Percentiles rank a stretch among this genome's conserved stretches.
Conservation (phyloP, 2,329 filamentous ascomycete species). For the Thelonectria discophora region DNA sequence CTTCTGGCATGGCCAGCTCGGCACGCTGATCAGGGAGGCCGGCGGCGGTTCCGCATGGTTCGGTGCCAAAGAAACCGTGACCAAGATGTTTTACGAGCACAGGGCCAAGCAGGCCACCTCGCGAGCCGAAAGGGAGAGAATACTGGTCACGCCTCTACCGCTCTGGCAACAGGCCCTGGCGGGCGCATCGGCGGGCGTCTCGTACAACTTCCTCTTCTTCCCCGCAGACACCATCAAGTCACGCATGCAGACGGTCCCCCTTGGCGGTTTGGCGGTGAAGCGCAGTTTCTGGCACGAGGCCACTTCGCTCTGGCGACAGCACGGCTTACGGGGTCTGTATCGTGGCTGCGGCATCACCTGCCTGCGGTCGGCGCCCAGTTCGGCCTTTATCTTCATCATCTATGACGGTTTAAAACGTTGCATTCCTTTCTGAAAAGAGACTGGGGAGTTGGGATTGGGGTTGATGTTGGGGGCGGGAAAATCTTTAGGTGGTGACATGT, state of each 20-base stretch:
- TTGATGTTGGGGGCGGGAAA: slow-evolving; percentile 18
- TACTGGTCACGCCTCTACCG: slow-evolving; percentile 67
- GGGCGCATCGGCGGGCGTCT: slow-evolving; percentile 87
- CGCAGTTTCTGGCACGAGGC: slow-evolving; percentile 79
- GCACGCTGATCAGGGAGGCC: slow-evolving; percentile 92
- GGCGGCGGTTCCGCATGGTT: slow-evolving; percentile 97
- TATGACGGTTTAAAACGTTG: slow-evolving; percentile 85
- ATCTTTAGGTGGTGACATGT: slow-evolving; percentile 11
- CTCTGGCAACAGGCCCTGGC: slow-evolving; percentile 88
- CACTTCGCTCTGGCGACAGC: slow-evolving; percentile 78
- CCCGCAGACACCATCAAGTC: slow-evolving; percentile 98
- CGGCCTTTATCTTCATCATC: slow-evolving; percentile 97
- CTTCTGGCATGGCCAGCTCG: slow-evolving; percentile 95
- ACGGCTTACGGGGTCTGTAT: slow-evolving; percentile 87
- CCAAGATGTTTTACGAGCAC: slow-evolving; percentile 71
- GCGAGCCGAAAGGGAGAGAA: slow-evolving; percentile 51
- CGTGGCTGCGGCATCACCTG: slow-evolving; percentile 96
- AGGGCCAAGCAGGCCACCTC: slow-evolving; percentile 56
- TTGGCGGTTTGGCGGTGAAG: slow-evolving; percentile 63
- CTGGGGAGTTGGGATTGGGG: background rate
- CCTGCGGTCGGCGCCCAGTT: slow-evolving; percentile 86
- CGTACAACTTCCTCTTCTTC: slow-evolving; percentile 97
- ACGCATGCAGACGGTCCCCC: slow-evolving; percentile 89
- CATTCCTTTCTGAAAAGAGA: slow-evolving; percentile 58
- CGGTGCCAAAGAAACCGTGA: slow-evolving; percentile 84